A percentile compares a stretch with the other conserved stretches of the same genome.
Evolutionary conservation across 2,329 filamentous ascomycete genomes (phyloP).

Genomic region (Cladophialophora chaetospira): DNA sequence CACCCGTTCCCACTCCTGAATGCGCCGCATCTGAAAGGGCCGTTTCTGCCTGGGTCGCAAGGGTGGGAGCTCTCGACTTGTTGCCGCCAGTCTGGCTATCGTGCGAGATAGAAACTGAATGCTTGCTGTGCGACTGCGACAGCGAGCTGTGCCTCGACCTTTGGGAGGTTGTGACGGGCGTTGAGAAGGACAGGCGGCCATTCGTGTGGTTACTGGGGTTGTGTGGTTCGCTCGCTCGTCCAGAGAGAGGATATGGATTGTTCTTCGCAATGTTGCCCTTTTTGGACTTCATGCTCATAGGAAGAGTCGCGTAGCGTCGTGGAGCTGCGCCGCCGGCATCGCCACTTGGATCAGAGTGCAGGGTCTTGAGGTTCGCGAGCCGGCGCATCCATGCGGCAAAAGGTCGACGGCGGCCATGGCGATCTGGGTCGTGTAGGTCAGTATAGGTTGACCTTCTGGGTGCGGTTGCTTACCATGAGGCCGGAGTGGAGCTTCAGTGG

Average conservation of each 20-base stretch:
- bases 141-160: conserved; percentile 60
- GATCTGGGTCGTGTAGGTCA: conserved; percentile 58
- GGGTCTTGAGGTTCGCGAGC: conserved; percentile 80
- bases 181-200: conserved; percentile 58
- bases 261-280: conserved; percentile 70
- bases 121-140: conserved; percentile 56
- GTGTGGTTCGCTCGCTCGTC: conserved; percentile 38
- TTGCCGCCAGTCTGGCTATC: conserved; percentile 59
- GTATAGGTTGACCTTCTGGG: background rate
- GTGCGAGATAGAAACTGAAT: conserved; percentile 62
- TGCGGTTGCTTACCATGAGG: conserved; percentile 28
- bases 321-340: conserved; percentile 26
- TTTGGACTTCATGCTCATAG: conserved; percentile 45
- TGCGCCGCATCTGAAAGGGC: conserved; percentile 72
- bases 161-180: conserved; percentile 49
- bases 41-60: conserved; percentile 80
- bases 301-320: conserved; percentile 28
- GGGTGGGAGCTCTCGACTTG: conserved; percentile 74
- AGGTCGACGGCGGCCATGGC: conserved; percentile 73
- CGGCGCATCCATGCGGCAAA: conserved; percentile 96
- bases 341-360: conserved; percentile 58
- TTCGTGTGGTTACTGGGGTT: conserved; percentile 42
- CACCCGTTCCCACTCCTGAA: conserved; percentile 78
- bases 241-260: conserved; percentile 89
- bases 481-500: conserved; percentile 29